These are phyloP conservation scores for Podila verticillata DNA, from an alignment of 192 early-diverging fungal species.

Conservation along the genomic window DNA sequence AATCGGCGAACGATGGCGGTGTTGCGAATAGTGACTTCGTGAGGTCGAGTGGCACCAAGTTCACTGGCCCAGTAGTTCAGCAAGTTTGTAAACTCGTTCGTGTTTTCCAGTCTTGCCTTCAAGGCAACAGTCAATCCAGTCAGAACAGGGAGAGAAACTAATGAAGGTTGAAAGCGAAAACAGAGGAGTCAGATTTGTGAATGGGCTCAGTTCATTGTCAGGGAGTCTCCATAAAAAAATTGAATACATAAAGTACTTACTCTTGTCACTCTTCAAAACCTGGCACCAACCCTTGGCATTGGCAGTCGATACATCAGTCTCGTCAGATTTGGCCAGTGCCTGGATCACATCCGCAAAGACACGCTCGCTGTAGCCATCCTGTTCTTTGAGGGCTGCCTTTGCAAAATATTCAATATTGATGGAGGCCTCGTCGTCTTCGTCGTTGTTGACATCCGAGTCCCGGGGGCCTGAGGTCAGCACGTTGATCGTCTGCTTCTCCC, in stretches of 20 bases:
- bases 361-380: conserved; percentile 38
- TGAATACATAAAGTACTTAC: conserved; percentile 21
- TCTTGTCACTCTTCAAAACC: conserved; percentile 26
- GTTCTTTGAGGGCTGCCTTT: conserved; percentile 17
- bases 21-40: conserved; percentile 16
- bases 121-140: conserved; percentile 31
- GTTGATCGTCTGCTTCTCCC: conserved; percentile 33
- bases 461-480: conserved; percentile 2
- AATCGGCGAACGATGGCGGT: conserved; percentile 21
- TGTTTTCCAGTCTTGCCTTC: conserved; percentile 26
- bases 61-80: conserved; percentile 44
- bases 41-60: conserved; percentile 11
- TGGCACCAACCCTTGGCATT: conserved; percentile 45
- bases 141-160: conserved; percentile 26
- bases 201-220: not conserved
- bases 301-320: conserved; percentile 1
- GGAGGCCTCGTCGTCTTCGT: conserved; percentile 17
- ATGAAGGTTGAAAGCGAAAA: not conserved
- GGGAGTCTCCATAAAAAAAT: not conserved
- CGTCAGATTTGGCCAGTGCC: conserved; percentile 18
- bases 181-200: not conserved
- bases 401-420: conserved; percentile 18
- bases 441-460: not conserved
- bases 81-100: conserved; percentile 40
- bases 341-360: conserved; percentile 29